Evolutionary conservation across 2,329 filamentous ascomycete species (phyloP), one percentile per base, ranked within the genome.

Genomic region (Myriangium duriaei): DNA sequence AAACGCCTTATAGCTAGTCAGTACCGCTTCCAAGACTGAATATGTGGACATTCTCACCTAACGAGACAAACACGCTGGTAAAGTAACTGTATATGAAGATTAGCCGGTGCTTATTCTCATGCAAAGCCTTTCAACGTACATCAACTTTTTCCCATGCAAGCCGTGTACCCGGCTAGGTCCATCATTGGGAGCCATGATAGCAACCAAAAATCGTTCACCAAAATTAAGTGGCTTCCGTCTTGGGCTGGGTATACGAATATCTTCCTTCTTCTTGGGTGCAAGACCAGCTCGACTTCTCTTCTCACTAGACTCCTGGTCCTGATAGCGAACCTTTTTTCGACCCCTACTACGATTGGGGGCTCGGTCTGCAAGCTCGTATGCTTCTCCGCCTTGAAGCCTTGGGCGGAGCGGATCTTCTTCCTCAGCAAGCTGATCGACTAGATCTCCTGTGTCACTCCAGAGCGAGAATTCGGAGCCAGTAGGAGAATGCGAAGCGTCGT

Each of bases 381-480:
- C 72, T 58, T 83, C 75, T 42, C 80, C 61, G 49, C 76, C 76
- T 50, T 75, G 67, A 7, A 26, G n/a, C 53, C 70, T 69, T 43
- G 88, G 68, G 52, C 74, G 78, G 50, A 93, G 70, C 42, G 85
- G 83, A 58, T 94, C 84, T 62, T 88, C 76, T 54, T 78, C 76
- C 67, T 82, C 79, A 53, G 75, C 81, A 51, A 87, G 71, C 69
- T 92, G 88, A 65, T 95, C 88, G 54, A 84, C 85, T 52, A 96
- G 75, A 62, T 96, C 91, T 55, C 86, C 88, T 31, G 88, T 94
- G 61, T 95, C 86, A 56, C 83, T 87, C 86, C 85, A 95, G 51
- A 82, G 76, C 42, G 79, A 84, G 60, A 83, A 82, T 52, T 80
- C 75, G 44, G 76, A 81, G 58, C 69, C 68, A 43, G 59, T 66